Percentiles rank a stretch among this genome's conserved stretches.
Conservation (phyloP, 495 filamentous ascomycete genomes). For the Penicillium flavigenum region DNA sequence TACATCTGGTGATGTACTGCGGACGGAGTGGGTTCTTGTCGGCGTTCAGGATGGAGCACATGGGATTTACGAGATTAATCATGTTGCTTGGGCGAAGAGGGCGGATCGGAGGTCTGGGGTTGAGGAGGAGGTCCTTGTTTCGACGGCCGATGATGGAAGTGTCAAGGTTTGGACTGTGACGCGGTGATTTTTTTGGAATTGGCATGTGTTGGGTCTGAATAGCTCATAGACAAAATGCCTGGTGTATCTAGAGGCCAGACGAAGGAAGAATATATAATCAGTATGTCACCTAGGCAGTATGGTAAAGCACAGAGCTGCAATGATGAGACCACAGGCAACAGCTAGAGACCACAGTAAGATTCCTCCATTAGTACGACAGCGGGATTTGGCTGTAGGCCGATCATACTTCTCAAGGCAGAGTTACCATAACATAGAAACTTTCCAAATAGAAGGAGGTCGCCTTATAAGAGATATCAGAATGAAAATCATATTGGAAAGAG, state of each 20-base stretch:
- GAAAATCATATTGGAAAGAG: neutral
- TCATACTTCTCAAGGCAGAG: too few relatives aligned
- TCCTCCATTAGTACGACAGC: too few relatives aligned
- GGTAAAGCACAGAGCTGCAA: too few relatives aligned
- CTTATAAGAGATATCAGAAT: neutral
- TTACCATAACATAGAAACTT: too few relatives aligned
- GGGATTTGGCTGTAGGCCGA: too few relatives aligned
- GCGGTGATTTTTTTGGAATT: conserved; percentile 19
- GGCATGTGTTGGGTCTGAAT: neutral
- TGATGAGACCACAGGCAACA: too few relatives aligned
- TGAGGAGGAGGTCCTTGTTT: conserved; percentile 70
- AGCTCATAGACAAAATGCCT: neutral
- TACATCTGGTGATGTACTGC: conserved; percentile 18
- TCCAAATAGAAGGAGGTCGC: neutral
- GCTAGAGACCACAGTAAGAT: too few relatives aligned
- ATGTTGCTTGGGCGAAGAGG: conserved; percentile 69
- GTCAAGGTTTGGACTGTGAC: conserved; percentile 67
- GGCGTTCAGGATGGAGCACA: conserved; percentile 69
- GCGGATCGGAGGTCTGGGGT: conserved; percentile 38
- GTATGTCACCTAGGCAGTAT: neutral
- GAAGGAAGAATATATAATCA: neutral
- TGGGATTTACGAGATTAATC: conserved; percentile 90
- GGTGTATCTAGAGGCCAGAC: neutral
- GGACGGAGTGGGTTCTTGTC: conserved; percentile 66
- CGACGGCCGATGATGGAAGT: conserved; percentile 77